Evolutionary conservation across 257 asterid species (phyloP), one percentile per base, ranked within the genome.

Genomic region (Solanum clarkiae): DNA sequence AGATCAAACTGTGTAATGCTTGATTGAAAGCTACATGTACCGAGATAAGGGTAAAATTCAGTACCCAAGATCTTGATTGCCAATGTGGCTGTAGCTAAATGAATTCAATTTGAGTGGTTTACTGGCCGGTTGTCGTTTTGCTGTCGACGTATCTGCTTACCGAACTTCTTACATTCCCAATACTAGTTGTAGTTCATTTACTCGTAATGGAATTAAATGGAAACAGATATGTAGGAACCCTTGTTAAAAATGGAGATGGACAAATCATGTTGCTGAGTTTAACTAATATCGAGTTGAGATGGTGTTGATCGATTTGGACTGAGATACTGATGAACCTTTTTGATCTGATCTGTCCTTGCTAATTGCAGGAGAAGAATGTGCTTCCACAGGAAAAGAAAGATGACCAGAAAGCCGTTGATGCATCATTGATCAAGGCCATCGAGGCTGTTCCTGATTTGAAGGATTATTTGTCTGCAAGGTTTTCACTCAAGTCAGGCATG

Each of bases 111-210:
- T 18, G 74, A 81, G 93, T 86, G 87, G 90, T 89, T 91, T 55
- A 87, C 94, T 91, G 93, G 93, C 94, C 90, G 94, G 91, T 91
- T 87, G 91, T 90, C 84, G 93, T 88, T 86, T 17, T 71, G 10
- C 51, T 79, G 49, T 91, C 89, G 90, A 86, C 86, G 55, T 47
- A 90, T 91, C 91, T 91, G 87, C 86, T 84, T 84, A 84, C 86
- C 86, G 79, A 84, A 81, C 77, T 84, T 59, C 86, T 84, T 74
- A 84, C 84, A 84, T 74, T 22, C 11, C 0, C 16, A 14, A 4
- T 79, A 42, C 62, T 51, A 49, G 8, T 5, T 71, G 14, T 10
- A 45, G 9, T 45, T 16, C 7, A 54, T 36, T 69, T 16, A 65
- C 44, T 29, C 12, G 22, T 29, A 66, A 66, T 26, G 12, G 20